Conservation (phyloP, 208 protist genomes). For the Phytomonas francai region DNA sequence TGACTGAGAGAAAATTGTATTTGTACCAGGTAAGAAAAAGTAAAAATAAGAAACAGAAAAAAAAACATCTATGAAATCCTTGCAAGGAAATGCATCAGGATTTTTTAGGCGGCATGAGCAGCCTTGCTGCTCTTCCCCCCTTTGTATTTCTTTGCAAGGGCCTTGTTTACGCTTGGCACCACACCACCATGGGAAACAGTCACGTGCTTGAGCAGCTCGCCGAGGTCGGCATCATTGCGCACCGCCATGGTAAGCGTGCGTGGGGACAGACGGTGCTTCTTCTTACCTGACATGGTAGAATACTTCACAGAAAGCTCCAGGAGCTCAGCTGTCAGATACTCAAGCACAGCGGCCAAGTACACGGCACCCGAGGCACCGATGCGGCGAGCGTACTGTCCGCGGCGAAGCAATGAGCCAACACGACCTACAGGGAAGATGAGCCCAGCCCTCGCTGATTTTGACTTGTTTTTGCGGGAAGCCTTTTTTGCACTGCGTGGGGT, state of each 20-base stretch:
- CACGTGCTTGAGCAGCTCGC: slow-evolving; percentile 48
- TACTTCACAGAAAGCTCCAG: slow-evolving; percentile 81
- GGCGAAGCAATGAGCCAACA: slow-evolving; percentile 93
- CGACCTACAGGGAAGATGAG: slow-evolving; percentile 99
- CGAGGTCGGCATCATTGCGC: slow-evolving; percentile 75
- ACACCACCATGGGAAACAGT: slow-evolving; percentile 73
- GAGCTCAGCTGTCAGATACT: slow-evolving; percentile 93
- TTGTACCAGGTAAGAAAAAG: slow-evolving; percentile 1
- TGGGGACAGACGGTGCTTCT: slow-evolving; percentile 58
- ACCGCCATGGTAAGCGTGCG: slow-evolving; percentile 69
- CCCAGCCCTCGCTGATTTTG: slow-evolving; percentile 92
- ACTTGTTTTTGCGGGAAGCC: slow-evolving; percentile 58
- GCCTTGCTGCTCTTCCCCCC: slow-evolving; percentile 29
- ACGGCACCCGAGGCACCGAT: slow-evolving; percentile 97
- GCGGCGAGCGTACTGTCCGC: slow-evolving; percentile 95
- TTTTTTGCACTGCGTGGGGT: slow-evolving; percentile 69
- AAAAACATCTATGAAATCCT: slow-evolving; percentile 12
- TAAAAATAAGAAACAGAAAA: slow-evolving; percentile 18
- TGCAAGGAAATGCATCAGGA: slow-evolving; percentile 7
- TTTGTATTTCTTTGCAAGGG: slow-evolving; percentile 73
- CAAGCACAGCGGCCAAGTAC: slow-evolving; percentile 98
- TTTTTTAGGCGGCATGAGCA: slow-evolving; percentile 3
- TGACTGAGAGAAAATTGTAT: slow-evolving; percentile 2
- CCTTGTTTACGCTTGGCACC: slow-evolving; percentile 77
- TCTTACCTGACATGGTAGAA: slow-evolving; percentile 56